Base-by-base conservation (phyloP, 1,139 yeast species). In the Sugiyamaella grinbergsii region DNA sequence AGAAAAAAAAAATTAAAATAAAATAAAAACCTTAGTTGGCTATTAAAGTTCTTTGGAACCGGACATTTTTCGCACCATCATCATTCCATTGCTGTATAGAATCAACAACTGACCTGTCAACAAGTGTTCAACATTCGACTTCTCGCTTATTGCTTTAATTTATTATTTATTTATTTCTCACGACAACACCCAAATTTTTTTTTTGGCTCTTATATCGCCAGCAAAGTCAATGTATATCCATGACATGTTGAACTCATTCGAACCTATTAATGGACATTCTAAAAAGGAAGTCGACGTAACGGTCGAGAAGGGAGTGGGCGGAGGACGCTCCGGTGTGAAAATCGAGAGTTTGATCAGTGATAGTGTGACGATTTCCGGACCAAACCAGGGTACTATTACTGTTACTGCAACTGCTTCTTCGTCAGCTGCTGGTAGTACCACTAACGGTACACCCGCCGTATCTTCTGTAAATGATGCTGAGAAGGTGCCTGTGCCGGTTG, bases 161-260 rank as follows among this genome's bases (percentile, higher is more conserved):
- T 19, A 37, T 15, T 38, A 20, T 13, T 22, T 31, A 23, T 44
- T 23, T 34, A 34, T 29, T 31, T 10, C n/a, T 26, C 4, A 23
- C 26, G 26, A 23, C 26, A 23, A 23, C 26, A 23, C 5, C 26
- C 26, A 8, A 23, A 5, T 5, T 23, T 23, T 23, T 23, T 23
- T 23, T 23, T 23, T 23, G 7, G 8, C 8, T 23, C 26, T 23
- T 23, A 5, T 23, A 23, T 38, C 38, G 49, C 47, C 42, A n/a
- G 13, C 19, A n/a, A 4, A 36, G 47, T 43, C 24, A 26, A 46
- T 46, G 49, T 33, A 46, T 40, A 38, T 46, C 38, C 49, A 46
- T 40, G 49, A 46, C 13, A 46, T 46, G 49, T 40, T 46, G 40
- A 40, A 39, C 20, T 46, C 49, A 33, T 46, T 39, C 40, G 49